phyloP scores from a whole-genome alignment of 257 asterid genomes.

The Solanum stenotomum region DNA sequence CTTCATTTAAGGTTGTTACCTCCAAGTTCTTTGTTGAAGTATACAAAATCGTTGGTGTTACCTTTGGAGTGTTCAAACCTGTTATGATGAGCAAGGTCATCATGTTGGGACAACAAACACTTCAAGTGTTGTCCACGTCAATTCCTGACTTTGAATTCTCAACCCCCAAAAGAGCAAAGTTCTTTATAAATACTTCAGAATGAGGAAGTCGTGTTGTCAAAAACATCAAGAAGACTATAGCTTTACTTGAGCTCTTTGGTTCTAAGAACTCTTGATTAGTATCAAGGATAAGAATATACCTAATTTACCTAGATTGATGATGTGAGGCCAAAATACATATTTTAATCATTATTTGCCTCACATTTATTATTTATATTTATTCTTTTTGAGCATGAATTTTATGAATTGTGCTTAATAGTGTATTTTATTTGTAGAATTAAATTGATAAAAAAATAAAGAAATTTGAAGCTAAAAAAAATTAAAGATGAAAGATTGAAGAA shows the following conservation, averaged over 20 bases:
- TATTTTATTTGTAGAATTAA: too few species aligned
- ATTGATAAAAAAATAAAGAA: too few species aligned
- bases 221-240: not conserved
- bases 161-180: not conserved
- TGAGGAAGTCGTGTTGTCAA: not conserved
- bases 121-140: not conserved
- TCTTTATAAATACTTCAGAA: not conserved
- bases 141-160: not conserved
- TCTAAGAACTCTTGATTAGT: not conserved
- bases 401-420: too few species aligned
- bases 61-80: not conserved
- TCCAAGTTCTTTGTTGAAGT: not conserved
- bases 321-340: too few species aligned
- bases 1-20: not conserved
- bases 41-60: not conserved
- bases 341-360: too few species aligned
- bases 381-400: too few species aligned
- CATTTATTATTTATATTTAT: too few species aligned
- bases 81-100: not conserved
- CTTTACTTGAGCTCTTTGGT: not conserved
- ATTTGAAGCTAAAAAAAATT: too few species aligned
- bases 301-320: too few species aligned
- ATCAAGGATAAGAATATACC: not conserved
- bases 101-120: not conserved
- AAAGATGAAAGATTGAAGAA: too few species aligned